Evolutionary conservation across 2,329 filamentous ascomycete genomes (phyloP).

Genomic region (Botryotinia globosa): DNA sequence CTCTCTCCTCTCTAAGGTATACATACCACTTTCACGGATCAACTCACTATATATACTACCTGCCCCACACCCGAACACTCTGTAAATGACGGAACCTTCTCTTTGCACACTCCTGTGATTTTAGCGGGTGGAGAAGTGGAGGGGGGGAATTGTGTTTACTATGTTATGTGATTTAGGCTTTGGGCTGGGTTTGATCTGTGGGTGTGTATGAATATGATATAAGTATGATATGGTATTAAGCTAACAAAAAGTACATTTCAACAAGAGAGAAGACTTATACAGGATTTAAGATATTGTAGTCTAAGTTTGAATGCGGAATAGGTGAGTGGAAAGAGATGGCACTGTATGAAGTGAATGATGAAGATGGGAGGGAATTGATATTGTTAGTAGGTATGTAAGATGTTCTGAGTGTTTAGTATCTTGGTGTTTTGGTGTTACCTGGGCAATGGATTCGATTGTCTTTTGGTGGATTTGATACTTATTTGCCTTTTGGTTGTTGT

Average conservation of each 20-base stretch:
- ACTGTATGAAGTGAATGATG: not conserved
- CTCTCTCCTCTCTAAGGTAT: too few relatives aligned
- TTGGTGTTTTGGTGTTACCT: not conserved
- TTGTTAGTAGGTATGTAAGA: not conserved
- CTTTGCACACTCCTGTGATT: not conserved
- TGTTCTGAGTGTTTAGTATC: rapidly evolving
- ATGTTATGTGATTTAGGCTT: not conserved
- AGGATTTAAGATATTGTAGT: not conserved
- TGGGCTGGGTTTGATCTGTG: not conserved
- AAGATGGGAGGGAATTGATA: not conserved
- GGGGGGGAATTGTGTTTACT: not conserved
- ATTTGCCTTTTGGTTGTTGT: not conserved
- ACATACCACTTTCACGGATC: too few relatives aligned
- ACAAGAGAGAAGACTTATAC: not conserved
- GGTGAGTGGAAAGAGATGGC: not conserved
- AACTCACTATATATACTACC: too few relatives aligned
- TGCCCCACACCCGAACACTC: too few relatives aligned
- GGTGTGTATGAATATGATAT: not conserved
- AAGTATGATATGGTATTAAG: too few relatives aligned
- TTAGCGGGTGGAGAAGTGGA: not conserved
- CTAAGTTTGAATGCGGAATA: not conserved
- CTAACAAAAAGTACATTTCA: not conserved
- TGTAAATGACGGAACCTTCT: not conserved
- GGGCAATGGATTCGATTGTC: not conserved
- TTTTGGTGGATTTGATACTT: not conserved